Conservation (phyloP, 2,329 filamentous ascomycete genomes). For the Thermoascus crustaceus region DNA sequence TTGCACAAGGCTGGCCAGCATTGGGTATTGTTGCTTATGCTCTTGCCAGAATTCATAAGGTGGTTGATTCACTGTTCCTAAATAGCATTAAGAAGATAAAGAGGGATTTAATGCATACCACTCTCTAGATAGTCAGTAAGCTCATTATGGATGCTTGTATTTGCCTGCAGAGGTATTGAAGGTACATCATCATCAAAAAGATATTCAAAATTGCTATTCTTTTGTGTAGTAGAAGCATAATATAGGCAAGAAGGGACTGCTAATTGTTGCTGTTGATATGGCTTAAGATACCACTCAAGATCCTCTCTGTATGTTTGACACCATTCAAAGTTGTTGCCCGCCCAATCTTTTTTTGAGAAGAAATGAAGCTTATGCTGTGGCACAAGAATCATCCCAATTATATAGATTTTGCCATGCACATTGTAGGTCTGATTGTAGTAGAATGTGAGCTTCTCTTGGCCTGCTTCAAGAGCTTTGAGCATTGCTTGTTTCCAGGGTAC, state of each 20-base stretch:
- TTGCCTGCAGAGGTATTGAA: too few species aligned
- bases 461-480: conserved; percentile 3
- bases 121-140: conserved; percentile 8
- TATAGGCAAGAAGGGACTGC: too few species aligned
- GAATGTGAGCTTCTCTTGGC: conserved; percentile 5
- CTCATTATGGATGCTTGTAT: conserved; percentile 3
- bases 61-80: too few species aligned
- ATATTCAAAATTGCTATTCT: too few species aligned
- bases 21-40: conserved; percentile 4
- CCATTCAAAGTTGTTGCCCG: not conserved
- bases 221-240: too few species aligned
- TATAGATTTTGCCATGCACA: conserved; percentile 9
- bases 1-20: not conserved
- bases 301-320: conserved; percentile 3
- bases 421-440: conserved; percentile 10
- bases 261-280: too few species aligned
- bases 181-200: too few species aligned
- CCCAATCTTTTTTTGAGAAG: conserved; percentile 10
- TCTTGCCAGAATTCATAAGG: conserved; percentile 1
- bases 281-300: conserved; percentile 6
- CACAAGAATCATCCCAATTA: conserved; percentile 11
- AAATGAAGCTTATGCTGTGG: conserved; percentile 11
- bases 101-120: conserved; percentile 2
- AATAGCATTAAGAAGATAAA: not conserved
- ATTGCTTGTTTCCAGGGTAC: conserved; percentile 10